phyloP scores from a whole-genome alignment of 345 rosid genomes.

The Pistacia integerrima region DNA sequence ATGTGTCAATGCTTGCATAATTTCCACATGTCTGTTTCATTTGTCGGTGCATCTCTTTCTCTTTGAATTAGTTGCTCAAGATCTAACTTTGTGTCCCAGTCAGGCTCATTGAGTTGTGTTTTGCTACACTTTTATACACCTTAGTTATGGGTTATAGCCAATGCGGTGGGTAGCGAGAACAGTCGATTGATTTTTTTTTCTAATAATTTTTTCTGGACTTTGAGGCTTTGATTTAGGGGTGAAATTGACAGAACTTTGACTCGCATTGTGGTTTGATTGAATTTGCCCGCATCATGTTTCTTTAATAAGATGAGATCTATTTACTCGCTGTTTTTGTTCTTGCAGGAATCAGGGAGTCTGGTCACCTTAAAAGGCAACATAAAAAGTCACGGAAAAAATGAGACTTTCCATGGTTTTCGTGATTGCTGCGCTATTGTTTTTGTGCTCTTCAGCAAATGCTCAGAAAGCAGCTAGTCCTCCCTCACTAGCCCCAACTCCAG shows the following conservation, averaged over 20 bases:
- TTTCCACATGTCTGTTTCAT: slow-evolving; percentile 12
- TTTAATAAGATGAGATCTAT: slow-evolving; percentile 5
- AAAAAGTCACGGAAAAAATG: slow-evolving; percentile 37
- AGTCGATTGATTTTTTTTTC: neutral
- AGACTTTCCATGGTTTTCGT: slow-evolving; percentile 38
- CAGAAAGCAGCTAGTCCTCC: slow-evolving; percentile 59
- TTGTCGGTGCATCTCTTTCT: neutral
- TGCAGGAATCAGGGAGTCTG: slow-evolving; percentile 41
- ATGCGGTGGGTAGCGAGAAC: neutral
- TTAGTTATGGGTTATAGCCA: neutral
- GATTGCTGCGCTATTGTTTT: slow-evolving; percentile 34
- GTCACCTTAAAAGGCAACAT: slow-evolving; percentile 4
- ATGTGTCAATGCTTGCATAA: slow-evolving; percentile 4
- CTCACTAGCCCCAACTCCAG: slow-evolving; percentile 57
- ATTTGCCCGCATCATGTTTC: neutral
- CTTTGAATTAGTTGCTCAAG: slow-evolving; percentile 20
- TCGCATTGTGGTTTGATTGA: neutral
- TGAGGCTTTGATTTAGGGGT: neutral
- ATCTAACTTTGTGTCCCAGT: slow-evolving; percentile 26
- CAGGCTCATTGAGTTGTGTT: neutral
- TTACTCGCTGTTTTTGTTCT: slow-evolving; percentile 7
- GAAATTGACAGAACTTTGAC: neutral
- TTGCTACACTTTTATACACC: neutral
- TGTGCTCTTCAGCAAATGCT: slow-evolving; percentile 45
- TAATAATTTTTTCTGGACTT: neutral